Percentiles rank a stretch among this genome's conserved stretches.
These are phyloP conservation scores for Paratinospora sagittata DNA, from an alignment of 164 flowering plant species.

Conservation along the genomic window DNA sequence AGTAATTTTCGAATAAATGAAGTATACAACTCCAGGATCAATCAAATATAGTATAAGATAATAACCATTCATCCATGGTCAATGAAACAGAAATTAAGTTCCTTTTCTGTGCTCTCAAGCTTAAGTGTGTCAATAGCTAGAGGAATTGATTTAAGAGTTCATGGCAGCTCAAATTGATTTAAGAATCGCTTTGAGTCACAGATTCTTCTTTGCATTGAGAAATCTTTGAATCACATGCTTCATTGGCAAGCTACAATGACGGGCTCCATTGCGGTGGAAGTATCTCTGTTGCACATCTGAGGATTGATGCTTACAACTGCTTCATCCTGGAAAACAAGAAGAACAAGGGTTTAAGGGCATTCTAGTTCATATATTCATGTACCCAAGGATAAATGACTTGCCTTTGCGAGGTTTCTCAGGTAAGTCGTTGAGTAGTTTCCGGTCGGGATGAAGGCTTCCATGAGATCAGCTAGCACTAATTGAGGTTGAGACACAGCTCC, in stretches of 20 bases:
- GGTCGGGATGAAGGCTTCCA: slow-evolving; percentile 73
- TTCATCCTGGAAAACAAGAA: slow-evolving; percentile 53
- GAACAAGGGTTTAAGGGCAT: not conserved
- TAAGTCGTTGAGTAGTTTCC: slow-evolving; percentile 70
- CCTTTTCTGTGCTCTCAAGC: not conserved
- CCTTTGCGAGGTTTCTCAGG: slow-evolving; percentile 86
- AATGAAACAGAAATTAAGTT: not conserved
- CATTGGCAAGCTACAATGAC: slow-evolving; percentile 41
- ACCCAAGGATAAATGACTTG: slow-evolving; percentile 10
- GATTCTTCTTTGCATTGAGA: not conserved
- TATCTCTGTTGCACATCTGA: slow-evolving; percentile 59
- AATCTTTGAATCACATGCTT: not conserved
- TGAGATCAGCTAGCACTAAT: slow-evolving; percentile 72
- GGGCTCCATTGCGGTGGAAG: slow-evolving; percentile 60
- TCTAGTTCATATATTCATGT: not conserved
- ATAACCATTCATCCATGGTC: not conserved
- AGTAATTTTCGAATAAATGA: too few species aligned
- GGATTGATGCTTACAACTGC: slow-evolving; percentile 39
- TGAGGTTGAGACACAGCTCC: slow-evolving; percentile 94
- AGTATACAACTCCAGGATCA: not conserved
- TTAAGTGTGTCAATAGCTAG: not conserved
- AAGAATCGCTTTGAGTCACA: too few species aligned
- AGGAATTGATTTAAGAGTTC: too few species aligned
- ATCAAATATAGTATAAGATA: not conserved
- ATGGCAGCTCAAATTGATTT: too few species aligned